Evolutionary conservation across 2,329 filamentous ascomycete species (phyloP), one percentile per base, ranked within the genome.

Genomic region (Drechslerella coelobrocha): DNA sequence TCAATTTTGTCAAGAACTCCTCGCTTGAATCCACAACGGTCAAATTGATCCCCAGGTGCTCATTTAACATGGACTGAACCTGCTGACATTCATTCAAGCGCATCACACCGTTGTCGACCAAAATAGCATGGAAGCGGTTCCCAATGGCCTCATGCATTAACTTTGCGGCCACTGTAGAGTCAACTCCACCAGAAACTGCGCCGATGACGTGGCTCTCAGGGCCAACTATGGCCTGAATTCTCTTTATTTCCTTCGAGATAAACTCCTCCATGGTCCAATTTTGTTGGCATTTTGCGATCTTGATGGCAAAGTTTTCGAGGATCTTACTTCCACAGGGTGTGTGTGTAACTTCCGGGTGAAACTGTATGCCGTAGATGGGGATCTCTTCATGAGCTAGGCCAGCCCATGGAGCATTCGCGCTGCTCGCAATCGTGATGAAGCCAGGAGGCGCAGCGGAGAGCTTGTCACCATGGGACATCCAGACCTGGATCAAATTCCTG

Each of bases 391-490:
- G 89, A 17, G 88, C 89, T 75, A 93, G 95, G 66, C 86, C 91
- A 9, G 92, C 92, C 75, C 85, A 96, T 23, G 88, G 85, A 0
- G 89, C 87, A 80, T 94, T 95, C 54, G 82, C 78, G 1, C 91
- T 93, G 2, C 83, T 88, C 54, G 89, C 92, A 75, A 96, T 86
- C 14, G 84, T 86, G 68, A 85, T 80, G 78, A 96, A 96, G 41
- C 83, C 85, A 34, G 88, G 81, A 7, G 92, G 92, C 39, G 96
- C 82, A 61, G 84, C 81, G 39, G 84, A 84, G 9, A 97, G 84
- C 83, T 96, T 96, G 80, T 97, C 92, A 66, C 87, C 88, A 78
- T 97, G 93, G 74, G 86, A 89, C 92, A 97, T 97, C 84, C 86
- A 93, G 12, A 90, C 86, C 72, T 72, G 29, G 1, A 43, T 21